phyloP scores from a whole-genome alignment of 345 rosid species.

The Rhodamnia argentea region DNA sequence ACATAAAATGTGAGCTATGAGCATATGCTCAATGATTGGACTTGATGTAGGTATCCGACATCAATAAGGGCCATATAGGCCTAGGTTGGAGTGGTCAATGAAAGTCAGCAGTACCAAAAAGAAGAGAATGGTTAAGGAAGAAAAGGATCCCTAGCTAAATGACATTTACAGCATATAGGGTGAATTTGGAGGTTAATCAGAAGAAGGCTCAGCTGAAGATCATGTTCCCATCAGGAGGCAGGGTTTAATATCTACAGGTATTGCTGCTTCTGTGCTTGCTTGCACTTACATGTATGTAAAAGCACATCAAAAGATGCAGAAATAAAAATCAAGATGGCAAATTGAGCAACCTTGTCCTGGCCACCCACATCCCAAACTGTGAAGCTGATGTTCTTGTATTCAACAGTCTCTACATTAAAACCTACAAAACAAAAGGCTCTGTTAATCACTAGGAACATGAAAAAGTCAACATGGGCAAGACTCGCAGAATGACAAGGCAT shows the following conservation, averaged over 20 bases:
- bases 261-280: neutral
- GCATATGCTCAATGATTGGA: neutral
- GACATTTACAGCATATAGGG: neutral
- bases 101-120: neutral
- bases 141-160: neutral
- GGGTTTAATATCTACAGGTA: neutral
- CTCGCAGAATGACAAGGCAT: neutral
- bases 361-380: slow-evolving; percentile 94
- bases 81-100: neutral
- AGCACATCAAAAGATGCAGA: neutral
- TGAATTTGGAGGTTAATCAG: neutral
- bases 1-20: neutral
- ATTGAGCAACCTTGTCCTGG: slow-evolving; percentile 63
- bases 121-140: neutral
- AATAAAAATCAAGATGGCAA: neutral
- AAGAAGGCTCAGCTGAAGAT: neutral
- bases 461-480: neutral
- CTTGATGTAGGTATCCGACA: neutral
- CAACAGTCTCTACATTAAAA: slow-evolving; percentile 89
- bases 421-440: slow-evolving; percentile 24
- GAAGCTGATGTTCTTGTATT: slow-evolving; percentile 89
- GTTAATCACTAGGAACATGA: neutral
- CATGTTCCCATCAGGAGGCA: neutral
- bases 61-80: neutral
- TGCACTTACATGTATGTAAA: neutral